Evolutionary conservation across 2,329 filamentous ascomycete genomes (phyloP).

Genomic region (Knoxdaviesia capensis): DNA sequence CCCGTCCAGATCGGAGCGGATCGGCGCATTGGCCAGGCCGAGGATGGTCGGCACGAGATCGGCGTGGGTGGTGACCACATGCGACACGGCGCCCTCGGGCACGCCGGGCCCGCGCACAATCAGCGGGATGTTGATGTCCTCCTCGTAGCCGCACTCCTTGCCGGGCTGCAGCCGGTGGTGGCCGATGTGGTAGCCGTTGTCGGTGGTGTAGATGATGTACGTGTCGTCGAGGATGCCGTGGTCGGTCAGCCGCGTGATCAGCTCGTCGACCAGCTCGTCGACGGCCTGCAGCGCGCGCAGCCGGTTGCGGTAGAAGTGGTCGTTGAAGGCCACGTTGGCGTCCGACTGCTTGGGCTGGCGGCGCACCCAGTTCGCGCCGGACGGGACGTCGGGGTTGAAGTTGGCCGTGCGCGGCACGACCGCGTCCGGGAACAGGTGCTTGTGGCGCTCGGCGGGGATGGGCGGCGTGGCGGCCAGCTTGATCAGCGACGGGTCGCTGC

Average conservation of each 20-base stretch:
- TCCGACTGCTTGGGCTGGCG: slow-evolving; percentile 14
- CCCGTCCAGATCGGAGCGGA: slow-evolving; percentile 29
- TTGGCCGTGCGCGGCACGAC: slow-evolving; percentile 41
- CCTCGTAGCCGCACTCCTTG: slow-evolving; percentile 29
- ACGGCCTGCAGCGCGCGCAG: slow-evolving; percentile 23
- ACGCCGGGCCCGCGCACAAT: slow-evolving; percentile 28
- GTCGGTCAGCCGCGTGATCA: slow-evolving; percentile 15
- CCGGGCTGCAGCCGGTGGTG: slow-evolving; percentile 31
- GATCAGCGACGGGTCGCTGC: not conserved
- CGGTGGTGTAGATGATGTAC: slow-evolving; percentile 30
- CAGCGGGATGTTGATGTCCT: slow-evolving; percentile 30
- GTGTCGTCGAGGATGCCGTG: slow-evolving; percentile 18
- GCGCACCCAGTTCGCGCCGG: slow-evolving; percentile 23
- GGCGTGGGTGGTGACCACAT: slow-evolving; percentile 26
- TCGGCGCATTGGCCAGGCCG: slow-evolving; percentile 12
- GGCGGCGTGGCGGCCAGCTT: slow-evolving; percentile 13
- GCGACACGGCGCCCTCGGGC: slow-evolving; percentile 13
- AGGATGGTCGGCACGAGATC: slow-evolving; percentile 36
- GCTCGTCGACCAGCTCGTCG: slow-evolving; percentile 21
- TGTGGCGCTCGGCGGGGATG: slow-evolving; percentile 29
- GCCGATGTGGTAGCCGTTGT: slow-evolving; percentile 33
- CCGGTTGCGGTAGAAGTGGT: slow-evolving; percentile 19
- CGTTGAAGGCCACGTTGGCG: slow-evolving; percentile 14
- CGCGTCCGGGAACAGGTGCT: slow-evolving; percentile 35
- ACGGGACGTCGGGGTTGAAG: slow-evolving; percentile 37